These are phyloP conservation scores for Ophiostoma himal-ulmi DNA, from an alignment of 2,329 filamentous ascomycete genomes.

Conservation along the genomic window DNA sequence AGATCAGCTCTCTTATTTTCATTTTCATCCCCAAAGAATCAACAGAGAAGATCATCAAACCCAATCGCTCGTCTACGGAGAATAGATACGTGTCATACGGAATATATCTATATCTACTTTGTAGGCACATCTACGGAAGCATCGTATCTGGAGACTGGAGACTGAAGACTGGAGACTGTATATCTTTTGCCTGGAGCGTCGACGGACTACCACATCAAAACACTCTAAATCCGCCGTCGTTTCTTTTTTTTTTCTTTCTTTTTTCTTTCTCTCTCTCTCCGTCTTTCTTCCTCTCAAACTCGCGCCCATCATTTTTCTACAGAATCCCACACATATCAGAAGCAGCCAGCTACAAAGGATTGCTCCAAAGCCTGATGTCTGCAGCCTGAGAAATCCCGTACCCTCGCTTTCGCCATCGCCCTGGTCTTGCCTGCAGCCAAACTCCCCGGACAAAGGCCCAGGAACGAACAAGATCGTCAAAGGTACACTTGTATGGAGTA, in stretches of 20 bases:
- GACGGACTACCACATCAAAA: conserved; percentile 1
- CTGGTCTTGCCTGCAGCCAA: background rate
- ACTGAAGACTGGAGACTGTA: background rate
- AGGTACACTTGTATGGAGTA: no score
- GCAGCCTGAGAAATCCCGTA: no score
- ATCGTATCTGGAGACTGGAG: background rate
- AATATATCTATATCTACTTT: background rate
- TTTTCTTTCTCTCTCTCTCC: no score
- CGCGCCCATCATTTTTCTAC: background rate
- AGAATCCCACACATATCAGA: background rate
- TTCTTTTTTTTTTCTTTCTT: background rate
- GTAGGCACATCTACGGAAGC: background rate
- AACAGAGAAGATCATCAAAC: background rate
- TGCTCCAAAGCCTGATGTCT: no score
- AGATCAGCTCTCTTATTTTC: no score
- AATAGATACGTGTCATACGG: background rate
- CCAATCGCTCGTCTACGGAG: background rate
- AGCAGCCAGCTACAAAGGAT: background rate
- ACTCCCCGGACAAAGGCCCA: conserved; percentile 11
- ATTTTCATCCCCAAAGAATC: no score
- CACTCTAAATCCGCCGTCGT: background rate
- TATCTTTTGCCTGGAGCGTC: background rate
- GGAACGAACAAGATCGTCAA: conserved; percentile 17
- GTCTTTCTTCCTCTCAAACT: no score
- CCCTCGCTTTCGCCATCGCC: background rate